Percentiles rank a stretch among this genome's conserved stretches.
phyloP scores from a whole-genome alignment of 1,139 yeast genomes.

The Hansenula sp. region DNA sequence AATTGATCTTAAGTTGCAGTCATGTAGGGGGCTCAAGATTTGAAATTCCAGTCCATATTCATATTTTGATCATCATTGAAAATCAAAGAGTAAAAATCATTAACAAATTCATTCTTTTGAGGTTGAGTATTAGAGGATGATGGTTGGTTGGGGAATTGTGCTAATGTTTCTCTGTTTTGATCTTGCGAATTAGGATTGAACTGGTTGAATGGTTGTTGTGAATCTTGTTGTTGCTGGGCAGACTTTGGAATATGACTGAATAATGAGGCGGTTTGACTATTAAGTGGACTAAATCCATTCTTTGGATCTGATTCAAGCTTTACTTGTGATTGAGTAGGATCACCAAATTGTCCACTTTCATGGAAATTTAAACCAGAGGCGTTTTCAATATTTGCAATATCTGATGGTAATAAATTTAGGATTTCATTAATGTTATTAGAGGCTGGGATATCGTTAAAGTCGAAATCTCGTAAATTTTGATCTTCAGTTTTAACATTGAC shows the following conservation, averaged over 20 bases:
- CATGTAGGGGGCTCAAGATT: not conserved
- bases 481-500: not conserved
- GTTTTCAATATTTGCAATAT: conserved; percentile 1
- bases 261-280: not conserved
- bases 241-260: not conserved
- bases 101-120: conserved; percentile 25
- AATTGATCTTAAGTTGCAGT: too few relatives aligned
- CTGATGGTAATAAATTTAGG: conserved; percentile 16
- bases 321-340: not conserved
- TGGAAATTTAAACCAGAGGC: not conserved
- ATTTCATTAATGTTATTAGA: conserved; percentile 20
- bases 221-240: not conserved
- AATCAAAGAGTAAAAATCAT: conserved; percentile 32
- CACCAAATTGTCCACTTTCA: conserved; percentile 1
- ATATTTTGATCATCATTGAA: conserved; percentile 28
- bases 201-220: not conserved
- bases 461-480: conserved; percentile 19
- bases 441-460: conserved; percentile 19
- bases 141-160: not conserved
- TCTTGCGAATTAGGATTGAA: not conserved
- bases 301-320: not conserved
- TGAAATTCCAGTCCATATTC: conserved; percentile 4
- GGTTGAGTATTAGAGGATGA: not conserved
- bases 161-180: not conserved
- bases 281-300: not conserved